Evolutionary conservation across 139 green algal genomes (phyloP).

Genomic region (Nannochloris sp.): DNA sequence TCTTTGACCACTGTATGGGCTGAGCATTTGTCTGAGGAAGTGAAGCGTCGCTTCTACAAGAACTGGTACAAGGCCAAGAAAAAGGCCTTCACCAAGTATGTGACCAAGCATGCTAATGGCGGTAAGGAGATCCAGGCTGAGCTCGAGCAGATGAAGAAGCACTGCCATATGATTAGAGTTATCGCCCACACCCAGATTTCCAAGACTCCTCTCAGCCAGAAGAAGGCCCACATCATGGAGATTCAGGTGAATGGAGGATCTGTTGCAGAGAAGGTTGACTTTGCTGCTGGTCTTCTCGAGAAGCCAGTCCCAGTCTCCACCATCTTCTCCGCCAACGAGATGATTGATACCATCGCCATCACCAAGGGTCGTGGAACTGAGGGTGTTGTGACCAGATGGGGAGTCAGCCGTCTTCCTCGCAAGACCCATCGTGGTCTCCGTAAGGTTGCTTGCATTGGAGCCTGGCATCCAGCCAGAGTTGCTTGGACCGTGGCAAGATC

Average conservation of each 20-base stretch:
- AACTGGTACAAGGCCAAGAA: conserved; percentile 99
- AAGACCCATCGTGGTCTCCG: conserved; percentile 99
- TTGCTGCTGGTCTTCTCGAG: conserved; percentile 87
- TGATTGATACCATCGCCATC: conserved; percentile 99
- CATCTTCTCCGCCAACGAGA: conserved; percentile 89
- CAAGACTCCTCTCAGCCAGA: conserved; percentile 78
- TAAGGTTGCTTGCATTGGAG: conserved; percentile 98
- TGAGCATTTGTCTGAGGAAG: conserved; percentile 90
- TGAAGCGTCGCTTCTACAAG: conserved; percentile 85
- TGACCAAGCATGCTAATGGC: conserved; percentile 89
- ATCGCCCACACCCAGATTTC: conserved; percentile 89
- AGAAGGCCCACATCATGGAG: conserved; percentile 98
- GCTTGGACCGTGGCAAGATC: conserved; percentile 90
- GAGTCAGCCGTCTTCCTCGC: conserved; percentile 93
- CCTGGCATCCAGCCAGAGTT: conserved; percentile 96
- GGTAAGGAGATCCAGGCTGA: conserved; percentile 83
- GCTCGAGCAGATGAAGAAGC: conserved; percentile 91
- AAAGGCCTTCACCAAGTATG: conserved; percentile 98
- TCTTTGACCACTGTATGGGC: conserved; percentile 93
- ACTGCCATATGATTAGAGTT: conserved; percentile 80
- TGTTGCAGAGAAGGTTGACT: conserved; percentile 93
- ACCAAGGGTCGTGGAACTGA: conserved; percentile 90
- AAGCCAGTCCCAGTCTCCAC: conserved; percentile 79
- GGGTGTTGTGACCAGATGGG: conserved; percentile 97
- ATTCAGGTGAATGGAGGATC: conserved; percentile 97